Evolutionary conservation across 768 basidiomycete genomes (phyloP).

Genomic region (Phylloporus sp.): DNA sequence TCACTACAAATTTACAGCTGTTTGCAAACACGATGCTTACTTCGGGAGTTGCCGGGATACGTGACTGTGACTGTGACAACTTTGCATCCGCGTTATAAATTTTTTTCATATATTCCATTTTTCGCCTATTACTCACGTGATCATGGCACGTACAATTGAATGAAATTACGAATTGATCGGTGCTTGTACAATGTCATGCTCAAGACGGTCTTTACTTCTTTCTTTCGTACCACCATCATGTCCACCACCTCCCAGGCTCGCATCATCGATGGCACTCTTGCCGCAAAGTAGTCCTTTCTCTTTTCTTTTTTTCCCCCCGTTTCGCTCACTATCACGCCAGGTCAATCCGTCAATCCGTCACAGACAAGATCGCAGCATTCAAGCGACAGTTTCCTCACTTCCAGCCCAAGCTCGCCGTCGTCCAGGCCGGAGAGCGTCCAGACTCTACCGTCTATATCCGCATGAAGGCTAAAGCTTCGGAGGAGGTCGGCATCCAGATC

Average conservation of each 20-base stretch:
- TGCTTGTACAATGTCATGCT: no score
- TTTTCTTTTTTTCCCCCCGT: conserved; percentile 4
- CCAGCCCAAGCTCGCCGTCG: conserved; percentile 82
- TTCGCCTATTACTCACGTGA: no score
- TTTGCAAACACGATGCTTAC: no score
- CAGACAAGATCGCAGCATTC: conserved; percentile 58
- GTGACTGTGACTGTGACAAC: no score
- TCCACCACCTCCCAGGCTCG: conserved; percentile 41
- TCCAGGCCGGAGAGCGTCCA: conserved; percentile 89
- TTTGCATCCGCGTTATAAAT: no score
- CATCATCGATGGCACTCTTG: conserved; percentile 76
- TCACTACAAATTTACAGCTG: no score
- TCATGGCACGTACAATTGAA: no score
- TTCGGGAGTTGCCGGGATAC: no score
- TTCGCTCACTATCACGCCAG: conserved; percentile 37
- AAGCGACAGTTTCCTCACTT: conserved; percentile 79
- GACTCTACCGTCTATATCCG: conserved; percentile 92
- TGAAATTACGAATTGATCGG: neutral
- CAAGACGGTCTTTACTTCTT: no score
- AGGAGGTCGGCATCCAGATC: conserved; percentile 88
- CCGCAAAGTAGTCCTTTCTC: conserved; percentile 82
- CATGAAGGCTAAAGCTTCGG: conserved; percentile 95
- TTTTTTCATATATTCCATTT: no score
- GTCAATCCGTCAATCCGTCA: conserved; percentile 72
- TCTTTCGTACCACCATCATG: conserved; percentile 31